Percentiles rank a stretch among this genome's conserved stretches.
These are phyloP conservation scores for Sicyos baderoa DNA, from an alignment of 306 rosid genomes.

Conservation along the genomic window DNA sequence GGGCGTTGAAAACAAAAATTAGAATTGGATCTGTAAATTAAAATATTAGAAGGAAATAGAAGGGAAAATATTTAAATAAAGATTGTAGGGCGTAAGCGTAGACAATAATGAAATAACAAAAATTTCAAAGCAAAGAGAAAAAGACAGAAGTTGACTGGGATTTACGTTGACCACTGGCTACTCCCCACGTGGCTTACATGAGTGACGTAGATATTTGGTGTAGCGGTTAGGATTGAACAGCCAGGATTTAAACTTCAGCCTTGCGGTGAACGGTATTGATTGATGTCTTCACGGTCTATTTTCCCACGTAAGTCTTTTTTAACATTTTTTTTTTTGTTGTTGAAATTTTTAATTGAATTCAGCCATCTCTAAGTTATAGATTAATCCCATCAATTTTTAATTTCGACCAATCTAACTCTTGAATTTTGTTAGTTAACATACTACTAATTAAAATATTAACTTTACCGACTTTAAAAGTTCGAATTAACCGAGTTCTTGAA, in stretches of 20 bases:
- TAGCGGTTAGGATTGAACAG: slow-evolving; percentile 58
- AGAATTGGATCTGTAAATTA: neutral
- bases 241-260: slow-evolving; percentile 28
- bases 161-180: slow-evolving; percentile 43
- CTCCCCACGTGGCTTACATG: slow-evolving; percentile 65
- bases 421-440: too few species aligned
- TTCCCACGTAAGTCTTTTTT: slow-evolving; percentile 20
- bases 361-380: too few species aligned
- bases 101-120: neutral
- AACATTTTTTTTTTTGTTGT: too few species aligned
- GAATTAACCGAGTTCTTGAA: too few species aligned
- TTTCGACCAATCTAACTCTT: too few species aligned
- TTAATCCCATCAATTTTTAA: too few species aligned
- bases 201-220: slow-evolving; percentile 41
- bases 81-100: slow-evolving; percentile 19
- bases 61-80: slow-evolving; percentile 8
- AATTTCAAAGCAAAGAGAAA: slow-evolving; percentile 27
- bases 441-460: too few species aligned
- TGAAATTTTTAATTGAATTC: too few species aligned
- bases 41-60: neutral
- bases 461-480: too few species aligned
- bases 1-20: neutral
- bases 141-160: slow-evolving; percentile 57
- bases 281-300: slow-evolving; percentile 15
- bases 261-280: neutral